Evolutionary conservation across 2,329 filamentous ascomycete genomes (phyloP), one percentile per base, ranked within the genome.

Genomic region (Berkeleyomyces rouxiae): DNA sequence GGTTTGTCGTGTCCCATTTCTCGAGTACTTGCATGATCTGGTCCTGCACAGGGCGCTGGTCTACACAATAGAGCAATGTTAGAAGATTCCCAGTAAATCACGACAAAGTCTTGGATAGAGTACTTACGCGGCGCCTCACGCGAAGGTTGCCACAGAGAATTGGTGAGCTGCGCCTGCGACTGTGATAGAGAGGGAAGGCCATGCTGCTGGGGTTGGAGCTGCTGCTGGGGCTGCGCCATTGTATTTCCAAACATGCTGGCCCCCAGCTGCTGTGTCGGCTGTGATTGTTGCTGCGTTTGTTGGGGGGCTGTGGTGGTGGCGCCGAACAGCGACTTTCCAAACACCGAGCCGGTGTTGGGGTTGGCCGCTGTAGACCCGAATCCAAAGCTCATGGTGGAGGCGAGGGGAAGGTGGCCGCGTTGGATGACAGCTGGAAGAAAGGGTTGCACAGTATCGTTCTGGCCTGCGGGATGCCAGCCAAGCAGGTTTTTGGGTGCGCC

Each of bases 1-100:
- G 79, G 71, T 79, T 81, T 36, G 78, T 73, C 0, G 87, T 84
- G 65, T 87, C 79, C 88, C 88, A 93, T 74, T 91, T 90, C 65
- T 82, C 77, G 61, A 82, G 76, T 47, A 93, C 79, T 36, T 83
- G 77, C 65, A 79, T 77, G 71, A 91, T 87, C 71, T 92, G 88
- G 63, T 90, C 85, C 23, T 83, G 78, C 53, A 91, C 81, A 58
- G 84, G 82, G 71, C 90, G 90, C 70, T 90, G 85, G 67, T 76
- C 74, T 76, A 59, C 3, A 47, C 2, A 4, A 33, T 44, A 58
- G 59, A 61, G 36, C 53, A 4, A 7, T 13, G 16, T 62, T 51
- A 7, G 31, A 65, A 68, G 49, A 67, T 63, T 47, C 16, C 43
- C 36, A 42, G 42, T 40, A 42, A 11, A 16, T 10, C 36, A 37